These are phyloP conservation scores for Ogataea pini DNA, from an alignment of 805 yeast species.

Conservation along the genomic window DNA sequence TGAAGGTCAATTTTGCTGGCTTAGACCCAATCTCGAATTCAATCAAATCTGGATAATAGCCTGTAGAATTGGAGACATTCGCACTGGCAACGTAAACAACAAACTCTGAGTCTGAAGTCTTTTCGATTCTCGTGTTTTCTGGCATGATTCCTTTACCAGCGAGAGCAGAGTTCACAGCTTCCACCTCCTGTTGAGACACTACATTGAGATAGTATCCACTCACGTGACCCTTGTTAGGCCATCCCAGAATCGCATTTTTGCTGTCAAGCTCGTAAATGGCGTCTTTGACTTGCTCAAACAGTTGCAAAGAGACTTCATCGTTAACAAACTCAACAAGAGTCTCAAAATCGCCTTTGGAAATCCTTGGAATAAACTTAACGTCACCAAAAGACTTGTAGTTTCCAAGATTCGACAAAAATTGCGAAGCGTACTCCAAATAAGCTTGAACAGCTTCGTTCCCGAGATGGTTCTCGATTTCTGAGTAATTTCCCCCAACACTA, in stretches of 20 bases:
- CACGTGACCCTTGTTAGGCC: conserved; percentile 74
- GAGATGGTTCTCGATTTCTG: conserved; percentile 35
- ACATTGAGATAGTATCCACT: conserved; percentile 69
- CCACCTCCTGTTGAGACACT: conserved; percentile 61
- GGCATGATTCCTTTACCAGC: conserved; percentile 67
- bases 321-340: conserved; percentile 45
- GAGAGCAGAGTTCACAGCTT: conserved; percentile 63
- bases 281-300: conserved; percentile 45
- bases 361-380: conserved; percentile 75
- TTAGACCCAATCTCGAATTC: conserved; percentile 43
- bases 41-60: conserved; percentile 55
- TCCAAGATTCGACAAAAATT: conserved; percentile 72
- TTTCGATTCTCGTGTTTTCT: conserved; percentile 76
- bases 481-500: conserved; percentile 49
- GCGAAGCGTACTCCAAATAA: conserved; percentile 75
- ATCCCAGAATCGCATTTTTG: conserved; percentile 64
- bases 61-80: conserved; percentile 46
- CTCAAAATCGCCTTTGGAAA: conserved; percentile 50
- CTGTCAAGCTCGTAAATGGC: conserved; percentile 52
- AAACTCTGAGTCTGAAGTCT: conserved; percentile 48
- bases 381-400: conserved; percentile 89
- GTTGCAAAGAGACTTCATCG: conserved; percentile 34
- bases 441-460: conserved; percentile 40
- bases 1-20: conserved; percentile 46
- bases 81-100: conserved; percentile 72